These are phyloP conservation scores for Amaranthus cruentus DNA, from an alignment of 148 eudicot species.

Conservation along the genomic window DNA sequence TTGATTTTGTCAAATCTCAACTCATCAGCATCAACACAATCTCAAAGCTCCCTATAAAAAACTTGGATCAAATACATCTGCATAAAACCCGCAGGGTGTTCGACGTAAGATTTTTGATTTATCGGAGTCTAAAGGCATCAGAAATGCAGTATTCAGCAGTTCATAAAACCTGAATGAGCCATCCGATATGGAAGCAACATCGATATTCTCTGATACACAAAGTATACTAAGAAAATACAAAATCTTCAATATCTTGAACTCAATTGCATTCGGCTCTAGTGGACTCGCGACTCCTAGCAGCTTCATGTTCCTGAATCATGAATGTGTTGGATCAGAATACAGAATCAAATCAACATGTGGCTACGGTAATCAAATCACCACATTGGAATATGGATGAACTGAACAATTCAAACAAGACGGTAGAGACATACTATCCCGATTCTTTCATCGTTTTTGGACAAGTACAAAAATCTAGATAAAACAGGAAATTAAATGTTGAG, in stretches of 20 bases:
- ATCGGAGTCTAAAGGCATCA: not conserved
- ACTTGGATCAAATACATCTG: no score
- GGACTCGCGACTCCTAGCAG: not conserved
- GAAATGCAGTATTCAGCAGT: not conserved
- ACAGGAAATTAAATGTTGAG: not conserved
- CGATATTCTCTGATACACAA: not conserved
- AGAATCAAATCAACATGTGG: not conserved
- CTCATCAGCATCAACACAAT: no score
- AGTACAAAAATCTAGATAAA: not conserved
- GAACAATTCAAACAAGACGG: not conserved
- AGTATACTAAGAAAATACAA: not conserved
- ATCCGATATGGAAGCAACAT: not conserved
- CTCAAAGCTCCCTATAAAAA: no score
- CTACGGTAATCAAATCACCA: not conserved
- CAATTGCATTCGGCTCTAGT: not conserved
- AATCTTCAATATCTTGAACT: not conserved
- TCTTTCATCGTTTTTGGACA: no score
- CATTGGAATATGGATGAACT: not conserved
- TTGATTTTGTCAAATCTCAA: no score
- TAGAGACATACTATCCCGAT: not conserved
- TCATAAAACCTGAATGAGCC: not conserved
- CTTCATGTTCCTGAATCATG: slow-evolving; percentile 4
- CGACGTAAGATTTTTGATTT: not conserved
- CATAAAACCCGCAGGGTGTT: no score
- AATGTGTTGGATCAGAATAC: not conserved